Evolutionary conservation across 768 basidiomycete genomes (phyloP).

Genomic region (Amanita pallidorosea): DNA sequence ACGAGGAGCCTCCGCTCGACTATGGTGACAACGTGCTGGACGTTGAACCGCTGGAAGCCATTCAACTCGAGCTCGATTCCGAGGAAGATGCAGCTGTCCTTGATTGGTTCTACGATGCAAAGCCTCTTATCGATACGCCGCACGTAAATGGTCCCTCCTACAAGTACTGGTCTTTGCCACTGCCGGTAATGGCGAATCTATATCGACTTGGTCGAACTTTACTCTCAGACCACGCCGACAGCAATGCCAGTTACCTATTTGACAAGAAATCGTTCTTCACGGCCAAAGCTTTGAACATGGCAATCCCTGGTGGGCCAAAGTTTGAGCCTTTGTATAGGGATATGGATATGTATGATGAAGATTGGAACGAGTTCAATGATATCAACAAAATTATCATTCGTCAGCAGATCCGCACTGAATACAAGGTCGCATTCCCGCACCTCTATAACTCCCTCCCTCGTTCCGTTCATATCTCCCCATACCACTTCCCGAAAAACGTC

Average conservation of each 20-base stretch:
- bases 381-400: conserved; percentile 99
- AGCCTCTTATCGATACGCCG: conserved; percentile 83
- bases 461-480: conserved; percentile 83
- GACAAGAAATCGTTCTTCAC: conserved; percentile 98
- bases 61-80: conserved; percentile 89
- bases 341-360: conserved; percentile 96
- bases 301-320: conserved; percentile 96
- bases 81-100: conserved; percentile 87
- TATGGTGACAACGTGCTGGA: conserved; percentile 99
- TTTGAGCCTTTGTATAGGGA: conserved; percentile 97
- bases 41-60: conserved; percentile 95
- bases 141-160: conserved; percentile 87
- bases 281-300: conserved; percentile 94
- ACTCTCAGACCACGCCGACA: conserved; percentile 86
- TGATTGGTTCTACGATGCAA: conserved; percentile 99
- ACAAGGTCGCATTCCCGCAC: conserved; percentile 98
- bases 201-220: conserved; percentile 93
- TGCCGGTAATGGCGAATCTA: conserved; percentile 95
- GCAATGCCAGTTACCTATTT: conserved; percentile 86
- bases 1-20: conserved; percentile 97
- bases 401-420: conserved; percentile 96
- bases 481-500: conserved; percentile 93
- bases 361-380: conserved; percentile 99
- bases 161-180: conserved; percentile 82
- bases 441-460: conserved; percentile 97